Conservation (phyloP, 768 basidiomycete species). For the Termitomyces titanicus region DNA sequence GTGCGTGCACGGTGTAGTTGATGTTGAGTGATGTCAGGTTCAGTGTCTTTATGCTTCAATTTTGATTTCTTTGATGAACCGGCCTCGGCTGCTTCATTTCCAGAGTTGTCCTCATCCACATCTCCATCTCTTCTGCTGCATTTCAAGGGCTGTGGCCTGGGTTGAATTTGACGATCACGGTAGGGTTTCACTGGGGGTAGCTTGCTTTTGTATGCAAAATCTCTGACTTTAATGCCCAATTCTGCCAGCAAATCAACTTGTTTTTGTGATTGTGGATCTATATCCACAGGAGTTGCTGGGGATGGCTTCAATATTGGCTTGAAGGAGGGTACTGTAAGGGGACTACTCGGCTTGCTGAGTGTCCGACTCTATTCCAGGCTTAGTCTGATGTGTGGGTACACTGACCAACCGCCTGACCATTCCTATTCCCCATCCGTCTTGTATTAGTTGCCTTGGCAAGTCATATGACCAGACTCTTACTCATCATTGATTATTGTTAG, state of each 20-base stretch:
- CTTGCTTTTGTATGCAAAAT: constrained; percentile 69
- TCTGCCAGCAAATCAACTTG: constrained; percentile 22
- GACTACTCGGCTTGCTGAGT: too few relatives aligned
- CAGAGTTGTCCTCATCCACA: constrained; percentile 16
- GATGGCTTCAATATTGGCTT: too few relatives aligned
- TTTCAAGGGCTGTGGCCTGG: constrained; percentile 29
- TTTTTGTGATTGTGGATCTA: constrained; percentile 17
- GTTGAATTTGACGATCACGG: constrained; percentile 46
- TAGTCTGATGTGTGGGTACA: too few relatives aligned
- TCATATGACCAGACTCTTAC: too few relatives aligned
- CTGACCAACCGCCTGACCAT: too few relatives aligned
- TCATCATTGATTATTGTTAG: too few relatives aligned
- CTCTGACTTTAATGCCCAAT: constrained; percentile 45
- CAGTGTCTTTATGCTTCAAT: constrained; percentile 30
- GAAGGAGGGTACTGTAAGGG: too few relatives aligned
- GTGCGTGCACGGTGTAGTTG: constrained; percentile 15
- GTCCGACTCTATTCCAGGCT: too few relatives aligned
- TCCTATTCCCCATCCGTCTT: too few relatives aligned
- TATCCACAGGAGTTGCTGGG: constrained; percentile 19
- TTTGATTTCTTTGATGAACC: constrained; percentile 19
- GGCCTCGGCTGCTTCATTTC: not conserved
- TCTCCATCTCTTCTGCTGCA: constrained; percentile 22
- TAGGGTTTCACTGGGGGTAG: constrained; percentile 58
- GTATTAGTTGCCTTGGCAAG: too few relatives aligned
- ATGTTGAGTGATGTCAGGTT: constrained; percentile 22